Evolutionary conservation across 371 early-diverging fungal genomes (phyloP).

Genomic region (Mucor saturninus): DNA sequence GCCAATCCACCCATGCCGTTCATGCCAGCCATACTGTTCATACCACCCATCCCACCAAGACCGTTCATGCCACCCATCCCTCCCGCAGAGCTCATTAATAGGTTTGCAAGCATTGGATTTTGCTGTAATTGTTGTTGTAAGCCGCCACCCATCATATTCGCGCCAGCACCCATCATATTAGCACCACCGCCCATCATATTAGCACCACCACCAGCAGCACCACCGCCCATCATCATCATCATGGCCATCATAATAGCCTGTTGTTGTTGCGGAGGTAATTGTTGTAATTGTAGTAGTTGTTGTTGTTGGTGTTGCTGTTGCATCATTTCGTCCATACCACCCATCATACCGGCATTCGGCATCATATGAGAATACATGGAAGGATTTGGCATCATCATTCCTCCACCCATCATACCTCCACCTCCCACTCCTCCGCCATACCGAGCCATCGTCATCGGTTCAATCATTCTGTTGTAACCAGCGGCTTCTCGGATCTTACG

Average conservation of each 20-base stretch:
- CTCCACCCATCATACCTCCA: constrained; percentile 13
- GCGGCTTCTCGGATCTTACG: constrained; percentile 22
- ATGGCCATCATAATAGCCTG: constrained; percentile 19
- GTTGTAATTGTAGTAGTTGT: constrained; percentile 17
- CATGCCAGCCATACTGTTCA: background rate
- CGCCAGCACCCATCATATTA: too few species aligned
- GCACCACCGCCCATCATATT: background rate
- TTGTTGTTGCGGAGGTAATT: constrained; percentile 19
- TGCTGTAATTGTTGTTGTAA: background rate
- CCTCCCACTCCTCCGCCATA: constrained; percentile 1
- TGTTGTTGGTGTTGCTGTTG: constrained; percentile 10
- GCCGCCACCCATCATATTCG: background rate
- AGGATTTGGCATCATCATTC: constrained; percentile 7
- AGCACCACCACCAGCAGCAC: background rate
- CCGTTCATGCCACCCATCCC: constrained; percentile 8
- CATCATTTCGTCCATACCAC: constrained; percentile 11
- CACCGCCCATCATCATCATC: constrained; percentile 15
- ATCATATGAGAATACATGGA: constrained; percentile 15
- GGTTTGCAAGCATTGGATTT: constrained; percentile 13
- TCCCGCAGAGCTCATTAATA: background rate
- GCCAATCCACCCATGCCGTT: background rate
- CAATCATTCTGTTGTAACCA: constrained; percentile 6
- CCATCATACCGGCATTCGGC: constrained; percentile 11
- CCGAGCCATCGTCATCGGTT: constrained; percentile 16
- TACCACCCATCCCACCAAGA: background rate